Evolutionary conservation across 768 basidiomycete genomes (phyloP), one percentile per base, ranked within the genome.

Genomic region (Naematelia aurantialba): DNA sequence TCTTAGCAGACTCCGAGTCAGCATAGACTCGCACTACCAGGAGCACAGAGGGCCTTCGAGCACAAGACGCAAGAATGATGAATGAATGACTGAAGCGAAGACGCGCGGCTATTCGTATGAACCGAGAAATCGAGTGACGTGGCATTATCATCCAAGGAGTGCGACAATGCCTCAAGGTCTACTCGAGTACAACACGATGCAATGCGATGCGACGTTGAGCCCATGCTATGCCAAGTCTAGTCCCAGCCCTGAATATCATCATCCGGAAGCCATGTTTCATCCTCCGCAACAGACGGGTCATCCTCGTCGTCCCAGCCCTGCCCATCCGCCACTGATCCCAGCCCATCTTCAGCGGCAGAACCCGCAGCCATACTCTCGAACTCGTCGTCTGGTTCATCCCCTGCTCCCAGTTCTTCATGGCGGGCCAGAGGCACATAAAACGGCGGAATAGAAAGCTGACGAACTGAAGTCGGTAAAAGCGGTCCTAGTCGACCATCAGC

Each of bases 241-340:
- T 72, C 66, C 59, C 56, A 73, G 48, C 66, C 67, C 49, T 68
- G 54, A 48, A 73, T 73, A 50, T 67, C 66, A 48, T 73, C 71
- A 27, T 65, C 69, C 27, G 59, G 46, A 58, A 66, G 49, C 44
- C 55, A 56, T 4, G 48, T 59, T 13, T 62, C 52, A 22, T 60
- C 70, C 19, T 66, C 64, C 31, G 60, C 55, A 22, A 44, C 52
- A 26, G 26, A 45, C 19, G 42, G 46, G 3, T 31, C 27, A 14
- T 53, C n/a, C 17, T 51, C 51, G 21, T 65, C 60, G 47, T 68
- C 71, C 71, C 68, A 73, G 1, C 53, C 56, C 54, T 24, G 24
- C 57, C 45, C 45, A 39, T 17, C 45, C 13, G 31, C 21, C 10
- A 63, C 45, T 19, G 17, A 22, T 2, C 58, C 60, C 44, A 59